phyloP scores from a whole-genome alignment of 2,329 filamentous ascomycete species.

The Aspergillus pseudonomiae region DNA sequence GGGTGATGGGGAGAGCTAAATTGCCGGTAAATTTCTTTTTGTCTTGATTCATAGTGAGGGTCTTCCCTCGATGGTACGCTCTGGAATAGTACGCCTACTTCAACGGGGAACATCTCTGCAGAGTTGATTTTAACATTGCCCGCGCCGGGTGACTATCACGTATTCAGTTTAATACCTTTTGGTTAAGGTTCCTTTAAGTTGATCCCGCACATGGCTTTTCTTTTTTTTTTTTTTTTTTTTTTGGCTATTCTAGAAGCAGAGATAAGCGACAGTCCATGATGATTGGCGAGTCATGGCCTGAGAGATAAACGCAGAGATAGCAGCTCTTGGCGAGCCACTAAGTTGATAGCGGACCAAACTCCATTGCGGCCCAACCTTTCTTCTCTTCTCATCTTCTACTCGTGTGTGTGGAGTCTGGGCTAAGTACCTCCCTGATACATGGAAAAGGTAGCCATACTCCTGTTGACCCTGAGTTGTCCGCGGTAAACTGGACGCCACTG shows the following conservation, averaged over 20 bases:
- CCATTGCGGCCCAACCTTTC: not conserved
- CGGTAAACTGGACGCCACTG: not conserved
- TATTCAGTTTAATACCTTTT: not conserved
- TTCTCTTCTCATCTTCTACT: not conserved
- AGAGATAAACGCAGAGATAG: not conserved
- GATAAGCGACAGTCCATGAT: not conserved
- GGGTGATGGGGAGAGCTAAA: not conserved
- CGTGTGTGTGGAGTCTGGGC: no score
- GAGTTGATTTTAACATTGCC: not conserved
- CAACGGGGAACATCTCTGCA: not conserved
- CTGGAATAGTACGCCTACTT: not conserved
- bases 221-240: not conserved
- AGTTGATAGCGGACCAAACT: no score
- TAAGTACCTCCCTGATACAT: not conserved
- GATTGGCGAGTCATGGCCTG: not conserved
- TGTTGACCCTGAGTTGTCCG: not conserved
- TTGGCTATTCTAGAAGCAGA: constrained; percentile 4
- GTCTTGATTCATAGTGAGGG: not conserved
- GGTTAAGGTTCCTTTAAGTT: not conserved
- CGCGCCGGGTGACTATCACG: not conserved
- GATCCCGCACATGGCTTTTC: not conserved
- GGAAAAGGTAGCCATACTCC: not conserved
- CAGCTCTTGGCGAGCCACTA: not conserved
- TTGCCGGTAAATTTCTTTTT: not conserved
- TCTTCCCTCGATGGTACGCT: not conserved